Conservation (phyloP, 192 early-diverging fungal genomes). For the Rhizoclosmatium globosum region DNA sequence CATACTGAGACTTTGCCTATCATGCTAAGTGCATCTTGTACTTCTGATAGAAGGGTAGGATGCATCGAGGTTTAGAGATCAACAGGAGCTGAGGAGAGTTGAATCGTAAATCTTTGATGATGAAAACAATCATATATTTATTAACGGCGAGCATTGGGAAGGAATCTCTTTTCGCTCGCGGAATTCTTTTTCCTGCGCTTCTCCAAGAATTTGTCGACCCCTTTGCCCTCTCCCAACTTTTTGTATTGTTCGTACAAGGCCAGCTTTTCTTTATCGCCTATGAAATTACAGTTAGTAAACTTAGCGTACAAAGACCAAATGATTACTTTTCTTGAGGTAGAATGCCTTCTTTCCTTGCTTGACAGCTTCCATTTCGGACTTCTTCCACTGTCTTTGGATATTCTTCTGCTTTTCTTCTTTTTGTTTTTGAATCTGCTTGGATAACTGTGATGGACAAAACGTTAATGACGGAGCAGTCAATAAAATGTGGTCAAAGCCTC, state of each 20-base stretch:
- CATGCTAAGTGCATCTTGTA: too few species aligned
- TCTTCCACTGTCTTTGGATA: constrained; percentile 79
- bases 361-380: constrained; percentile 81
- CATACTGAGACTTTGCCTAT: too few species aligned
- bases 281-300: not conserved
- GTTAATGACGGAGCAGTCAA: not conserved
- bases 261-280: constrained; percentile 82
- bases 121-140: too few species aligned
- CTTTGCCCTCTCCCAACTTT: constrained; percentile 68
- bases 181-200: constrained; percentile 95
- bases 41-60: too few species aligned
- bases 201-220: constrained; percentile 87
- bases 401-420: constrained; percentile 61
- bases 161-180: constrained; percentile 69
- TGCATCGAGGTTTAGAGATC: too few species aligned
- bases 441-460: constrained; percentile 33
- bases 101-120: too few species aligned
- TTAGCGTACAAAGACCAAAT: not conserved
- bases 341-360: constrained; percentile 93
- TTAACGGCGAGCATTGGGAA: constrained; percentile 46
- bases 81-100: too few species aligned
- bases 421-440: constrained; percentile 38
- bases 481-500: not conserved
- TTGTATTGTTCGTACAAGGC: constrained; percentile 90
- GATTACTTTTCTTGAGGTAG: constrained; percentile 88